Evolutionary conservation across 192 early-diverging fungal genomes (phyloP), one percentile per base, ranked within the genome.

Genomic region (Coemansia sp.): DNA sequence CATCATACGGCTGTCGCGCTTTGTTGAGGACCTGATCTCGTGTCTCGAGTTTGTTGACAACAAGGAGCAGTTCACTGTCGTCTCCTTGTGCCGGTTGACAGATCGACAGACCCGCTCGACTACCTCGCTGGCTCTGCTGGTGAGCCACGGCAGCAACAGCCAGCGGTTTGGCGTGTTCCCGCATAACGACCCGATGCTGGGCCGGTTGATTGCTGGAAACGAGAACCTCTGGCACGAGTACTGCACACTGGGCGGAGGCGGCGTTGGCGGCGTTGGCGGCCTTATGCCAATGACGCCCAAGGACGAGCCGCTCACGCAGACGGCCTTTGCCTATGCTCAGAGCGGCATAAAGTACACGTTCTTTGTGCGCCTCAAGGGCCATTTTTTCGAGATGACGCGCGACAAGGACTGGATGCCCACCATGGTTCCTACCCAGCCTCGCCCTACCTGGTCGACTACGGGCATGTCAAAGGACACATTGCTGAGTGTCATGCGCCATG

Each of bases 371-470:
- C 68, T 63, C 55, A 63, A 59, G 12, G 77, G 77, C 23, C 72
- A 75, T 45, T 80, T 80, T 45, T 80, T 80, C 31, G 77, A 80
- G 59, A 71, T 80, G 50, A 65, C 62, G 38, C 68, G 77, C 42
- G 72, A 70, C 42, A 70, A 77, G 9, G 77, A 70, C n/a, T 80
- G 77, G 77, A 65, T 61, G 43, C 77, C 77, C 1, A 75, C 69
- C 0, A 73, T 80, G 33, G 56, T 58, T 9, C 65, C 72, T 2
- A 43, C 72, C n/a, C 55, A 39, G 10, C 77, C 64, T 52, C 77
- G 77, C 9, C 23, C 42, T 13, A 34, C 57, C 18, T 80, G 77
- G 77, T n/a, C 39, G 21, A 33, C 52, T 8, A 35, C 38, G 1
- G 26, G 50, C 13, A 21, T 72, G 1, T 11, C 61, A 7, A 50